A percentile compares a stretch with the other conserved stretches of the same genome.
Evolutionary conservation across 371 early-diverging fungal genomes (phyloP).

Genomic region (Nematocida minor): DNA sequence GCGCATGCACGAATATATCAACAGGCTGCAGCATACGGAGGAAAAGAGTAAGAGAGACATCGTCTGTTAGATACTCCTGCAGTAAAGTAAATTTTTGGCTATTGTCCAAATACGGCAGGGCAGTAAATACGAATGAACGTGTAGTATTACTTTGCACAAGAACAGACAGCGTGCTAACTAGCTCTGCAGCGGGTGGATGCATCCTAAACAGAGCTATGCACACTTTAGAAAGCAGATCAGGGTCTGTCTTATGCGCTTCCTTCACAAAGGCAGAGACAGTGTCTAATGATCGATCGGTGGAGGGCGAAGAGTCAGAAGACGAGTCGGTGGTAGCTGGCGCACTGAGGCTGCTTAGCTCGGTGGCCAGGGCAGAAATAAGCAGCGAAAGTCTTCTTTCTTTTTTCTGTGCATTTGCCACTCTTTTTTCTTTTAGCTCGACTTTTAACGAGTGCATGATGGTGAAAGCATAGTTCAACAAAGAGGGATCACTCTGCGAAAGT

Average conservation of each 20-base stretch:
- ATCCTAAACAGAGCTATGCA: constrained; percentile 28
- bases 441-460: constrained; percentile 3
- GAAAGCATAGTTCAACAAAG: not conserved
- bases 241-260: constrained; percentile 4
- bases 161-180: not conserved
- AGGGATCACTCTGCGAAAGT: not conserved
- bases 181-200: not conserved
- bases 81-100: constrained; percentile 1
- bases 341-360: constrained; percentile 6
- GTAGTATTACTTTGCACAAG: not conserved
- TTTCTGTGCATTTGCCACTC: constrained; percentile 1
- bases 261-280: too few species aligned
- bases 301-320: too few species aligned
- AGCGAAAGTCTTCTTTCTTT: constrained; percentile 18
- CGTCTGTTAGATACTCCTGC: constrained; percentile 20
- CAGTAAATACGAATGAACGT: constrained; percentile 12
- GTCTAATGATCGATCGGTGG: too few species aligned
- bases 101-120: constrained; percentile 19
- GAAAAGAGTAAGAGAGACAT: constrained; percentile 26
- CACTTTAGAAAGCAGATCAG: constrained; percentile 32
- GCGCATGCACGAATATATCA: not conserved
- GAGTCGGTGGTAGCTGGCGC: not conserved
- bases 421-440: constrained; percentile 8
- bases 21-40: constrained; percentile 19
- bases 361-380: not conserved